Evolutionary conservation across 306 rosid genomes (phyloP).

Genomic region (Vigna hirtella): DNA sequence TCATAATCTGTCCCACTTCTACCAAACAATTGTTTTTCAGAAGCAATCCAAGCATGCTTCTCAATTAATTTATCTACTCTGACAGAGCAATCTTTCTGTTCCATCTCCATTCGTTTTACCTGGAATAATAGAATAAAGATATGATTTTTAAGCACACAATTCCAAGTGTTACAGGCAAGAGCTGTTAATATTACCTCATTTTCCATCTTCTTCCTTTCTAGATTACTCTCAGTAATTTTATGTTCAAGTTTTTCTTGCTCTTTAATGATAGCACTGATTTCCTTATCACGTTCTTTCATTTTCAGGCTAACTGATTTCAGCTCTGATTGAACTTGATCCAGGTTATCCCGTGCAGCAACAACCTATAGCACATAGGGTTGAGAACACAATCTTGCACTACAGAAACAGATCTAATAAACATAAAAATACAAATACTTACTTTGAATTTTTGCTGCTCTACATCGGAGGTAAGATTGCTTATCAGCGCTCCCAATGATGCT

Average conservation of each 20-base stretch:
- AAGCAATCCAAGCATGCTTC: conserved; percentile 92
- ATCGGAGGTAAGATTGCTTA: conserved; percentile 65
- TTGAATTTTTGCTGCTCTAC: conserved; percentile 68
- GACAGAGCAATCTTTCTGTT: conserved; percentile 83
- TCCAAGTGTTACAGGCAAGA: conserved; percentile 3
- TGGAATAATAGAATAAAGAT: conserved; percentile 44
- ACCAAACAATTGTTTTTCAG: conserved; percentile 90
- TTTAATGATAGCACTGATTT: conserved; percentile 71
- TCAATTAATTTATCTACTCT: conserved; percentile 88
- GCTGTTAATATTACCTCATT: conserved; percentile 69
- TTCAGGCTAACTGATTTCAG: conserved; percentile 68
- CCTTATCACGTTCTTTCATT: conserved; percentile 88
- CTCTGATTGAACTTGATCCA: conserved; percentile 68
- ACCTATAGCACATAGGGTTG: conserved; percentile 64
- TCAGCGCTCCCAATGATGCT: conserved; percentile 61
- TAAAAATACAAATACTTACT: conserved; percentile 51
- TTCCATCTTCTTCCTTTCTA: conserved; percentile 93
- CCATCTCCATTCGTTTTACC: conserved; percentile 89
- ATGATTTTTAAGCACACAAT: conserved; percentile 42
- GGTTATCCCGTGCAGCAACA: conserved; percentile 62
- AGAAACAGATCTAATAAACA: conserved; percentile 35
- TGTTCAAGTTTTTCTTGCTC: conserved; percentile 77
- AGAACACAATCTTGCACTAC: conserved; percentile 36
- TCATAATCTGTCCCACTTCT: conserved; percentile 93
- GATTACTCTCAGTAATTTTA: conserved; percentile 77